Percentiles rank a stretch among this genome's conserved stretches.
Conservation (phyloP, 306 rosid species). For the Lagenaria siceraria region DNA sequence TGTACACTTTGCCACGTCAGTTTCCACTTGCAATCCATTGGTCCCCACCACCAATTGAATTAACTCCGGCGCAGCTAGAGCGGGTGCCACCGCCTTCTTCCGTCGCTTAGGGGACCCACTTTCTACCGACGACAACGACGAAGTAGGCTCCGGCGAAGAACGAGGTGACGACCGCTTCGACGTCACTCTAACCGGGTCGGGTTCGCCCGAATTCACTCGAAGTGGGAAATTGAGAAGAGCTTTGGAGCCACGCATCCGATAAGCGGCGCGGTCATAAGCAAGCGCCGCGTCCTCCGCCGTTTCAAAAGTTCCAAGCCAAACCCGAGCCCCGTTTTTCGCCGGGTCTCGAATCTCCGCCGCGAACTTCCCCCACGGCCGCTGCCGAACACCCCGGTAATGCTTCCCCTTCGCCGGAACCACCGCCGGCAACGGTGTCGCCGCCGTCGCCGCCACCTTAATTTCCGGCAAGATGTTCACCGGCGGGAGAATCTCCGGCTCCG, state of each 20-base stretch:
- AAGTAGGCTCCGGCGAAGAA: slow-evolving; percentile 11
- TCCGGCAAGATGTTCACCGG: background rate
- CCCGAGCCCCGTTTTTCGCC: slow-evolving; percentile 51
- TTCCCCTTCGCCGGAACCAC: slow-evolving; percentile 35
- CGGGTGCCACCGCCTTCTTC: slow-evolving; percentile 13
- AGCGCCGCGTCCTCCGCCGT: slow-evolving; percentile 64
- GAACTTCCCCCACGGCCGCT: slow-evolving; percentile 61
- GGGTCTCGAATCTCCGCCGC: slow-evolving; percentile 75
- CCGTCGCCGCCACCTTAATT: background rate
- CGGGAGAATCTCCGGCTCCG: slow-evolving; percentile 26
- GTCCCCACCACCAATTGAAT: background rate
- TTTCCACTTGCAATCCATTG: background rate
- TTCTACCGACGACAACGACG: slow-evolving; percentile 17
- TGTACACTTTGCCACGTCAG: background rate
- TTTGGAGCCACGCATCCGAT: slow-evolving; percentile 50
- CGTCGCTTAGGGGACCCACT: slow-evolving; percentile 22
- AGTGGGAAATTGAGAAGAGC: slow-evolving; percentile 53
- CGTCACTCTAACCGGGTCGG: slow-evolving; percentile 48
- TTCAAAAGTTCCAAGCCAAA: slow-evolving; percentile 57
- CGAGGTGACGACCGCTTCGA: slow-evolving; percentile 24
- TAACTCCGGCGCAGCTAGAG: background rate
- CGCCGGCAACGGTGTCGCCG: background rate
- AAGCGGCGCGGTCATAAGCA: slow-evolving; percentile 61
- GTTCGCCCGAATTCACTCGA: slow-evolving; percentile 45
- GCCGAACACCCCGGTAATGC: slow-evolving; percentile 61